These are phyloP conservation scores for Triticum urartu DNA, from an alignment of 176 grass and related monocot genomes.

Conservation along the genomic window DNA sequence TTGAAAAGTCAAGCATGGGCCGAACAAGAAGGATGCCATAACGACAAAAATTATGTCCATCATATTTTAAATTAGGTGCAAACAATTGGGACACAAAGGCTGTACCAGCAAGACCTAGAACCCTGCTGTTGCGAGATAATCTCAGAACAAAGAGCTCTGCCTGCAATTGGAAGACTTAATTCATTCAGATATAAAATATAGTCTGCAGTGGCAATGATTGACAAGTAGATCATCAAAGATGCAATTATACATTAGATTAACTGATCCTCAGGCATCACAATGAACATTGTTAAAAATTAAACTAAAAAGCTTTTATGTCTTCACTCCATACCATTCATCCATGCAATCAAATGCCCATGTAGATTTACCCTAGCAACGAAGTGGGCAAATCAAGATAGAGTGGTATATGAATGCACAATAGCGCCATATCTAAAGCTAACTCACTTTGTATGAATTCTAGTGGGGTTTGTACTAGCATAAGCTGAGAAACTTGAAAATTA, in stretches of 20 bases:
- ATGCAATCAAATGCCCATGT: constrained; percentile 10
- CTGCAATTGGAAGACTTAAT: constrained; percentile 43
- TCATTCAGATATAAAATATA: constrained; percentile 22
- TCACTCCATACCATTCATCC: neutral
- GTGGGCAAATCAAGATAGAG: neutral
- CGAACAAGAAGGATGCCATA: constrained; percentile 72
- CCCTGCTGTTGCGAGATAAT: constrained; percentile 87
- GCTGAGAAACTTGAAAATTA: neutral
- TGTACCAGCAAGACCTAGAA: constrained; percentile 97
- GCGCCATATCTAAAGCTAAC: constrained; percentile 22
- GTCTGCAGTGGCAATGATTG: neutral
- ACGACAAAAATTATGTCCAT: constrained; percentile 39
- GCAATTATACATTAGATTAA: constrained; percentile 9
- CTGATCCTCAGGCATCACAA: neutral
- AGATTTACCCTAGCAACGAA: constrained; percentile 3
- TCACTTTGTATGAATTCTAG: neutral
- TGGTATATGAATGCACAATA: neutral
- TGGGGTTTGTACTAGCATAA: neutral
- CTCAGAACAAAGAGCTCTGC: constrained; percentile 93
- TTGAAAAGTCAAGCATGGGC: constrained; percentile 95
- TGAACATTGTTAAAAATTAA: neutral
- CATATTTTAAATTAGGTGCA: constrained; percentile 50
- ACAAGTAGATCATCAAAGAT: constrained; percentile 4
- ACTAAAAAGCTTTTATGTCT: neutral
- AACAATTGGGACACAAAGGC: constrained; percentile 85